Base-by-base conservation (phyloP, 108 stramenopile genomes). In the Nannochloropsis gaditana region DNA sequence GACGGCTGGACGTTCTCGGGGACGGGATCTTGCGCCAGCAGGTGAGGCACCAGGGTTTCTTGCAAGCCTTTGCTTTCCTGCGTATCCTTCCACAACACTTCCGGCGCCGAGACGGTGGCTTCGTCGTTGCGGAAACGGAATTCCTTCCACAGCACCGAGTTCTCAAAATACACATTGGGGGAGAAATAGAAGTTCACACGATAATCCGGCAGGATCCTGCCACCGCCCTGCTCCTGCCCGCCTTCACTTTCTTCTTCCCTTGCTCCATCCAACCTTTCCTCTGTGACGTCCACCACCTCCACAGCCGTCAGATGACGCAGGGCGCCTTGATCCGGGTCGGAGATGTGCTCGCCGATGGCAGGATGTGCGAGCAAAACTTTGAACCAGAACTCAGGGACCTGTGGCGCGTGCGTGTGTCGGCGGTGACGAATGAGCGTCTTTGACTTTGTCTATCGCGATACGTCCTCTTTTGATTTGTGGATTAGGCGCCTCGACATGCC, bases 331-430 rank as follows among this genome's bases (percentile, higher is more conserved):
- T 73, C 59, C 2, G 2, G 59, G 59, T 73, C 59, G 6, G 59
- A n/a, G 4, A 73, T 73, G 59, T 73, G 59, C 59, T 73, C 59
- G 59, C 59, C 59, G 19, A n/a, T 73, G 4, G 59, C 15, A n/a
- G 59, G 59, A 73, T 73, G 59, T n/a, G n/a, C 59, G 2, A 73
- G 59, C 6, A 73, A 73, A n/a, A 73, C 59, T 15, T n/a, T 15
- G 59, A 73, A 73, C 59, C 59, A 73, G 59, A 73, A 73, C 59
- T 73, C 59, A 73, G 59, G 59, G 19, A 73, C 59, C 59, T 73
- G n/a, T n/a, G 59, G 2, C 19, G 8, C 15, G 47, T 11, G 2
- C 15, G 59, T 73, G 59, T 31, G 31, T 31, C 59, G n/a, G 8
- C 19, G 5, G 15, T 73, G 59, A 73, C 1, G 19, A 6, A n/a